Conservation (phyloP, 1,284 basidiomycete species). For the Trichosporon faecale region DNA sequence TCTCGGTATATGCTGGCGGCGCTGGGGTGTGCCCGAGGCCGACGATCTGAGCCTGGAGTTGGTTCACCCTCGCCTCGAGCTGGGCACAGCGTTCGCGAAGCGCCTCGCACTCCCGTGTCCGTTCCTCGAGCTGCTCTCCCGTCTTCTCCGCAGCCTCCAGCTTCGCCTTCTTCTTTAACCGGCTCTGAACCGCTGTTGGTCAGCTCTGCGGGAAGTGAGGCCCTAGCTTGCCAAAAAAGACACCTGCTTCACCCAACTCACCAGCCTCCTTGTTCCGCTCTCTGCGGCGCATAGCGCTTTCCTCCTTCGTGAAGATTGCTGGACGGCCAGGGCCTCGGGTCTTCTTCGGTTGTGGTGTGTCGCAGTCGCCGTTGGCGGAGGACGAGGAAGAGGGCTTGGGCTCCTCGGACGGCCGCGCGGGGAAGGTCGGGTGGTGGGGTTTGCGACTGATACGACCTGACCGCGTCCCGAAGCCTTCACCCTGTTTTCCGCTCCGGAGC, state of each 20-base stretch:
- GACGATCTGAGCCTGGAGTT: background rate
- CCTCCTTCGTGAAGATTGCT: background rate
- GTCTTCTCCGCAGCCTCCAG: background rate
- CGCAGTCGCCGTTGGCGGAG: background rate
- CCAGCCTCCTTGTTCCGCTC: background rate
- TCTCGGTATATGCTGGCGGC: background rate
- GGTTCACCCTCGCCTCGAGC: background rate
- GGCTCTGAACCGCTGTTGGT: background rate
- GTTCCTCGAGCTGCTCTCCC: background rate
- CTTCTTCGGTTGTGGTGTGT: background rate
- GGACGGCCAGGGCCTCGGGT: background rate
- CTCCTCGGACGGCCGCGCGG: background rate
- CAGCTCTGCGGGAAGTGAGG: background rate
- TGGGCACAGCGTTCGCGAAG: background rate
- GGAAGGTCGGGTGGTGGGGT: background rate
- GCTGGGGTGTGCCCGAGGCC: background rate
- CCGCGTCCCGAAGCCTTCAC: background rate
- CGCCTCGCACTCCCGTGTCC: background rate
- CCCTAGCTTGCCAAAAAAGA: background rate
- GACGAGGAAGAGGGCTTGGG: background rate
- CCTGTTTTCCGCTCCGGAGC: background rate
- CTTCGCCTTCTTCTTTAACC: background rate
- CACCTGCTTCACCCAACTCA: background rate
- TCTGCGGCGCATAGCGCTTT: background rate
- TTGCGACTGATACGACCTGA: background rate